Conservation (phyloP, 2,329 filamentous ascomycete genomes). For the Geosmithia morbida region DNA sequence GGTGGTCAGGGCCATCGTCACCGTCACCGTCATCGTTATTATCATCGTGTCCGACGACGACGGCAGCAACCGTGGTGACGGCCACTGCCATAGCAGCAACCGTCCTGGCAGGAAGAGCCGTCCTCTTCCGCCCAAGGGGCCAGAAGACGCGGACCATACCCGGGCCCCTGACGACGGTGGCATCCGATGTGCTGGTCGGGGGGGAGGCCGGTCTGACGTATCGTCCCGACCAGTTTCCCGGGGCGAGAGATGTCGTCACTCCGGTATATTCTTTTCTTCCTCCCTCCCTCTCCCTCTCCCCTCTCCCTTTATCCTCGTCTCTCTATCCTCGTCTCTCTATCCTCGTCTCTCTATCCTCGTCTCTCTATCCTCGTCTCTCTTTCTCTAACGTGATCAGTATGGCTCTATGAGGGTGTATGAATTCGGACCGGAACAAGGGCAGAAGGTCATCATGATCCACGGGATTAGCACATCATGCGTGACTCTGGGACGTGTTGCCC, state of each 20-base stretch:
- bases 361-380: background rate
- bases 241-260: constrained; percentile 57
- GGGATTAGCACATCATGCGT: constrained; percentile 76
- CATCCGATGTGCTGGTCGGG: constrained; percentile 19
- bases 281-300: background rate
- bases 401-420: constrained; percentile 69
- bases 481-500: constrained; percentile 52
- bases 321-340: too few species aligned
- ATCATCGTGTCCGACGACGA: too few species aligned
- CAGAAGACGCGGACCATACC: constrained; percentile 17
- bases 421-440: constrained; percentile 60
- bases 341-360: background rate
- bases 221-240: constrained; percentile 53
- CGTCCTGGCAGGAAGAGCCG: too few species aligned
- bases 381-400: constrained; percentile 27
- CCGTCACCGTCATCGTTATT: too few species aligned
- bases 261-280: constrained; percentile 27
- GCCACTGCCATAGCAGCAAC: too few species aligned
- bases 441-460: constrained; percentile 65
- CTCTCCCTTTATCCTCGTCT: background rate
- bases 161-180: constrained; percentile 27
- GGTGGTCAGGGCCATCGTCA: too few species aligned
- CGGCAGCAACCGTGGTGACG: too few species aligned
- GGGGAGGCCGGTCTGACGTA: constrained; percentile 42
- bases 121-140: too few species aligned